Evolutionary conservation across 805 yeast genomes (phyloP), one percentile per base, ranked within the genome.

Genomic region (Kurtzmaniella cleridarum): DNA sequence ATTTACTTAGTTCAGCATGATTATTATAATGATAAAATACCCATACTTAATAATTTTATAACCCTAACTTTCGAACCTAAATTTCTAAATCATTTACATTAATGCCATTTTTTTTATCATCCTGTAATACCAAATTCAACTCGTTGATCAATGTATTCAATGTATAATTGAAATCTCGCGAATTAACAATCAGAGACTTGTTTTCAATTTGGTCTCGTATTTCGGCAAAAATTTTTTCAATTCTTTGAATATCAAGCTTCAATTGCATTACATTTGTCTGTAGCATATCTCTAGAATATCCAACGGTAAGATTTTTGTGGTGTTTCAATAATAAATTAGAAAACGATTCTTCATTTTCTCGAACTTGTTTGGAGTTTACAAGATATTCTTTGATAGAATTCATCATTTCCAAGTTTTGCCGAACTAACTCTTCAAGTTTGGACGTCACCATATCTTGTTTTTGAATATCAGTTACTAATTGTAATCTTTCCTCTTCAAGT

Each of bases 391-490:
- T 55, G 15, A 66, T 61, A 8, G 60, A 57, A 8, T 49, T 54
- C 7, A 65, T 47, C 24, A 66, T 57, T 14, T 59, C 66, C 30
- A 57, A 53, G 42, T 64, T 60, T 39, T 62, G 69, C 24, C 42
- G 47, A 3, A 64, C 48, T 34, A 68, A 44, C 29, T 62, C 70
- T 14, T 39, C 29, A n/a, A 67, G 42, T 42, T 63, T 60, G 6
- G 49, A 59, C 5, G 55, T 36, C 3, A 63, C 39, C 35, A 48
- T 63, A 32, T 65, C 69, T 35, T 66, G 70, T 30, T 55, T 50
- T 43, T 68, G 73, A n/a, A 68, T 44, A n/a, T 57, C 63, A 66
- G 62, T 59, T 0, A 65, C 54, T 23, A 64, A 45, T 7, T 47
- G 49, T 5, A 64, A 39, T 30, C 72, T 44, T 31, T 54, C 53